These are phyloP conservation scores for Leccinum cinnamomeum DNA, from an alignment of 1,284 basidiomycete species.

Conservation along the genomic window DNA sequence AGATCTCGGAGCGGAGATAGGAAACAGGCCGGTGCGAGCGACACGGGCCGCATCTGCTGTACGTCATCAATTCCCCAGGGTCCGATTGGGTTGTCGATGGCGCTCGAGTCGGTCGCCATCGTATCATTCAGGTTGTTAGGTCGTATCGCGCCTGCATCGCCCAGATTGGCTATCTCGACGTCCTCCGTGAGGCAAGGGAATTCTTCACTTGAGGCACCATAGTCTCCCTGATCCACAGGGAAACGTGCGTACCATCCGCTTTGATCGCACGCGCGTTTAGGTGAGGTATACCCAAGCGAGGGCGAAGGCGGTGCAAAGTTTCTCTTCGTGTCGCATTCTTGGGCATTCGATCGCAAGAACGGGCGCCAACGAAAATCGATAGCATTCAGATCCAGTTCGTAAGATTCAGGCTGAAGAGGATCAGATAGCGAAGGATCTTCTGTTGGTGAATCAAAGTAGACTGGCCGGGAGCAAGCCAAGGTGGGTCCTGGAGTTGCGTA, in stretches of 20 bases:
- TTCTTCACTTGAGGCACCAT: constrained; percentile 19
- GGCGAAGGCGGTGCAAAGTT: neutral
- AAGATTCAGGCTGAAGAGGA: constrained; percentile 37
- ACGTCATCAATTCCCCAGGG: constrained; percentile 21
- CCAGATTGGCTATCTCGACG: constrained; percentile 10
- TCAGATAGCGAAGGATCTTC: constrained; percentile 49
- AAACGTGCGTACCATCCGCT: constrained; percentile 15
- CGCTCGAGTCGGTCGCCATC: neutral
- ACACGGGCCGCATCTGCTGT: constrained; percentile 17
- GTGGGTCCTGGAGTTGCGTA: constrained; percentile 36
- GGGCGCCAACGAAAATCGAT: constrained; percentile 60
- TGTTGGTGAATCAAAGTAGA: constrained; percentile 54
- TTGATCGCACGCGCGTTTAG: constrained; percentile 22
- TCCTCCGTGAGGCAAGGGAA: constrained; percentile 10
- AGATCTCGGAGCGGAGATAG: constrained; percentile 46
- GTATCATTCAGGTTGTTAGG: constrained; percentile 11
- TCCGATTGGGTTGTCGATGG: constrained; percentile 4
- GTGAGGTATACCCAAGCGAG: constrained; percentile 2
- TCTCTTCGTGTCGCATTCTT: constrained; percentile 7
- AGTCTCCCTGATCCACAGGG: constrained; percentile 9
- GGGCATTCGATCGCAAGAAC: constrained; percentile 27
- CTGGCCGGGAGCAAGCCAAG: constrained; percentile 30
- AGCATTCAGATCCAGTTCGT: constrained; percentile 37
- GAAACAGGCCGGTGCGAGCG: constrained; percentile 45
- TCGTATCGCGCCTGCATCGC: constrained; percentile 1